These are phyloP conservation scores for Fusarium sp. DNA, from an alignment of 2,329 filamentous ascomycete genomes.

Conservation along the genomic window DNA sequence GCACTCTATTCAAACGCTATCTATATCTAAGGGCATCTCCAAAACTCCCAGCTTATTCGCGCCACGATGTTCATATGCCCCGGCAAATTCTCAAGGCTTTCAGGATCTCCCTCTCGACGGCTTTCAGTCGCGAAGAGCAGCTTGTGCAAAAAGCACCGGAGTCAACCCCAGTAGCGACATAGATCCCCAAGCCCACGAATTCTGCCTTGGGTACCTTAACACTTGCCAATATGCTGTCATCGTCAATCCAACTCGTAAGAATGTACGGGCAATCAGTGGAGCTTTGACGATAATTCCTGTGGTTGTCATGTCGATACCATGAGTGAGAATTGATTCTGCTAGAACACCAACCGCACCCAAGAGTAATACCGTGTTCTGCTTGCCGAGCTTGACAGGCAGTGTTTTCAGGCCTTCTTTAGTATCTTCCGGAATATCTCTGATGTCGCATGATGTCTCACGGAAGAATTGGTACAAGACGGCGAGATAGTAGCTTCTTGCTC, in stretches of 20 bases:
- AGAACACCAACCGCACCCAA: neutral
- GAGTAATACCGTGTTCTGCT: slow-evolving; percentile 5
- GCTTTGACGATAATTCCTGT: neutral
- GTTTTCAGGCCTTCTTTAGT: slow-evolving; percentile 12
- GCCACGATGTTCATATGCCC: too few relatives aligned
- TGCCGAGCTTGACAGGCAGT: slow-evolving; percentile 18
- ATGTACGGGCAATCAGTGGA: neutral
- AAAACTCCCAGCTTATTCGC: neutral
- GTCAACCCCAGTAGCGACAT: slow-evolving; percentile 13
- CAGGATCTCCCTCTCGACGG: accelerated
- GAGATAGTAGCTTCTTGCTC: slow-evolving; percentile 6
- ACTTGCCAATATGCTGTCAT: slow-evolving; percentile 18
- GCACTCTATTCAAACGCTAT: neutral
- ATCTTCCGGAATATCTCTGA: slow-evolving; percentile 15
- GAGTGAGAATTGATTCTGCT: slow-evolving; percentile 4
- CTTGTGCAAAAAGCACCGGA: slow-evolving; percentile 18
- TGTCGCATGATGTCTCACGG: slow-evolving; percentile 19
- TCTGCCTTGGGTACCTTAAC: slow-evolving; percentile 8
- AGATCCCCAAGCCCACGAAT: slow-evolving; percentile 14
- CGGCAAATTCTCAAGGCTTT: neutral
- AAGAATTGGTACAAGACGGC: slow-evolving; percentile 18
- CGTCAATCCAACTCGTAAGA: slow-evolving; percentile 5
- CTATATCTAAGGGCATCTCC: neutral
- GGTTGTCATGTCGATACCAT: neutral
- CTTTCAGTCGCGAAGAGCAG: neutral